Conservation (phyloP, 805 yeast genomes). For the Tetrapisispora phaffii region DNA sequence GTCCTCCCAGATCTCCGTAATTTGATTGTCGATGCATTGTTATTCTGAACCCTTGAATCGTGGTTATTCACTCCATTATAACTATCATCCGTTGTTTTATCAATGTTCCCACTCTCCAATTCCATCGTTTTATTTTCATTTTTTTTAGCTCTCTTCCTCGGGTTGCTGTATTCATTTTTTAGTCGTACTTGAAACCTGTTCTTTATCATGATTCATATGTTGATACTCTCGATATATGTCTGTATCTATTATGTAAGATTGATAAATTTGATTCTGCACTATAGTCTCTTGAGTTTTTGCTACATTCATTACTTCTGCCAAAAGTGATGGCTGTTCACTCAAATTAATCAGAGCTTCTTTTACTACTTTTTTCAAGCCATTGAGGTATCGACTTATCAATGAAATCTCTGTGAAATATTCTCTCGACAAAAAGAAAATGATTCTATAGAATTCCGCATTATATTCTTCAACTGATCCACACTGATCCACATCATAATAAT, state of each 20-base stretch:
- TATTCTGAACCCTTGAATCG: neutral
- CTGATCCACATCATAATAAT: neutral
- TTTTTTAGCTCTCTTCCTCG: neutral
- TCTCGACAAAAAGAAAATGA: conserved; percentile 1
- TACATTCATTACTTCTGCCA: neutral
- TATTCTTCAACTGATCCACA: neutral
- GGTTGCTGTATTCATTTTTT: neutral
- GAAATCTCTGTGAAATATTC: conserved; percentile 1
- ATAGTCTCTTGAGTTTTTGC: neutral
- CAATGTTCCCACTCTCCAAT: neutral
- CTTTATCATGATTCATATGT: neutral
- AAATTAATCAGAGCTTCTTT: neutral
- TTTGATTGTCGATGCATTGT: neutral
- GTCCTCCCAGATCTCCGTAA: neutral
- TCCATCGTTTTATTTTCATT: neutral
- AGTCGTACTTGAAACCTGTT: neutral
- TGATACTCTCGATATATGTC: neutral
- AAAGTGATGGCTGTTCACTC: neutral
- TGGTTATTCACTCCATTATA: too few relatives aligned
- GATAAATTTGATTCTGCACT: neutral
- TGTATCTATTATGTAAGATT: neutral
- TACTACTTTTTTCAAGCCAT: conserved; percentile 1
- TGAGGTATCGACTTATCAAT: neutral
- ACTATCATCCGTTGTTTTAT: too few relatives aligned
- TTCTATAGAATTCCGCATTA: conserved; percentile 1